phyloP scores from a whole-genome alignment of 768 basidiomycete genomes.

The Harrya chromipes region DNA sequence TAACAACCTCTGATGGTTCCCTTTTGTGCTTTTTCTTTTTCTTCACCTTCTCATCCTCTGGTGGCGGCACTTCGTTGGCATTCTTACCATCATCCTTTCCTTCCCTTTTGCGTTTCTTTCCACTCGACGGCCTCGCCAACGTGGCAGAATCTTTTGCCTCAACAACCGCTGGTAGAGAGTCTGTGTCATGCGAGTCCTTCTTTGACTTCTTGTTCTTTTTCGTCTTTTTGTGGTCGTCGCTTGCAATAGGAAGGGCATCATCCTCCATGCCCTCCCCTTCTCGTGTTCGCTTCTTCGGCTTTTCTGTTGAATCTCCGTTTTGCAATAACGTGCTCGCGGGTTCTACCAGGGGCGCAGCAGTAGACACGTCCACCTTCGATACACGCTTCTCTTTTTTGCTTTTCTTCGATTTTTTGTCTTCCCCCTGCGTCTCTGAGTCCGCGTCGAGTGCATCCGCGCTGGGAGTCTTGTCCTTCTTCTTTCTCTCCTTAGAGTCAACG shows the following conservation, averaged over 20 bases:
- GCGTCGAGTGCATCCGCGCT: background rate
- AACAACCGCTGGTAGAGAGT: conserved; percentile 1
- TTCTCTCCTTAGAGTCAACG: conserved; percentile 2
- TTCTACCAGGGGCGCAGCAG: conserved; percentile 10
- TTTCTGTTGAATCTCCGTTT: conserved; percentile 10
- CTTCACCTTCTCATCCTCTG: conserved; percentile 28
- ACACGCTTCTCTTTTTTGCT: conserved; percentile 15
- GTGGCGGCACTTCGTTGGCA: conserved; percentile 9
- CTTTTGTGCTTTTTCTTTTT: conserved; percentile 29
- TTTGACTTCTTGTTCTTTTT: conserved; percentile 23
- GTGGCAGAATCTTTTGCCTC: conserved; percentile 13
- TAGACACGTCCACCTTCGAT: conserved; percentile 17
- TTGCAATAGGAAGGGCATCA: conserved; percentile 5
- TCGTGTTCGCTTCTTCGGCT: conserved; percentile 37
- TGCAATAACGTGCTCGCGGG: conserved; percentile 4
- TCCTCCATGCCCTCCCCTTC: conserved; percentile 8
- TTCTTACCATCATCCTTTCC: conserved; percentile 9
- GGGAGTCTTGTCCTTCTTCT: conserved; percentile 13
- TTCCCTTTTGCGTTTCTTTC: conserved; percentile 28
- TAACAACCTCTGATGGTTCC: background rate
- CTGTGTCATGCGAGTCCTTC: conserved; percentile 9
- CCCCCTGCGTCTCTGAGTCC: background rate
- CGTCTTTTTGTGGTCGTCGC: conserved; percentile 22
- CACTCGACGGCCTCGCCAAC: conserved; percentile 9
- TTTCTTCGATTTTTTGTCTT: conserved; percentile 2